phyloP scores from a whole-genome alignment of 805 yeast genomes.

The Candida easanensis region DNA sequence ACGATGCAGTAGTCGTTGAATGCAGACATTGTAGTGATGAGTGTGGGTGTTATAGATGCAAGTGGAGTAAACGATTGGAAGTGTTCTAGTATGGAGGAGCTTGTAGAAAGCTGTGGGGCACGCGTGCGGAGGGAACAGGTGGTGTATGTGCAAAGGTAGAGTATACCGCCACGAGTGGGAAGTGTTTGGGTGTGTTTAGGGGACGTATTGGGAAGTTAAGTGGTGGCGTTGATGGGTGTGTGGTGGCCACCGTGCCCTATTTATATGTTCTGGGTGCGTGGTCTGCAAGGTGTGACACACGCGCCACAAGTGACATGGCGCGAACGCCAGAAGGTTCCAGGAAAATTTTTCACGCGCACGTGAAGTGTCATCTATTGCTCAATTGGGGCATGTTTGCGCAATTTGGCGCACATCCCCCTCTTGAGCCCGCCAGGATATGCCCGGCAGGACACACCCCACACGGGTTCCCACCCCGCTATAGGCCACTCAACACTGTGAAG shows the following conservation, averaged over 20 bases:
- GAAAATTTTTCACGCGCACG: constrained; percentile 1
- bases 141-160: too few relatives aligned
- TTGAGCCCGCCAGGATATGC: background rate
- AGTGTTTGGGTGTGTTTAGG: background rate
- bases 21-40: constrained; percentile 32
- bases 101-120: too few relatives aligned
- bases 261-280: background rate
- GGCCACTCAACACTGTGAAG: too few relatives aligned
- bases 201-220: too few relatives aligned
- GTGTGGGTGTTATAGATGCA: background rate
- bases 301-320: constrained; percentile 1
- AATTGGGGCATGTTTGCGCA: background rate
- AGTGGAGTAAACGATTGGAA: background rate
- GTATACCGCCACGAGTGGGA: too few relatives aligned
- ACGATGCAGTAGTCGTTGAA: constrained; percentile 55
- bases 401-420: background rate
- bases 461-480: too few relatives aligned
- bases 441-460: background rate
- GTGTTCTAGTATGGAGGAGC: background rate
- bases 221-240: background rate
- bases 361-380: background rate
- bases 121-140: too few relatives aligned
- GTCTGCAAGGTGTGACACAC: background rate
- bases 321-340: background rate
- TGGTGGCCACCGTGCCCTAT: background rate